Base-by-base conservation (phyloP, 2,329 filamentous ascomycete genomes). In the Penicillium sp. region DNA sequence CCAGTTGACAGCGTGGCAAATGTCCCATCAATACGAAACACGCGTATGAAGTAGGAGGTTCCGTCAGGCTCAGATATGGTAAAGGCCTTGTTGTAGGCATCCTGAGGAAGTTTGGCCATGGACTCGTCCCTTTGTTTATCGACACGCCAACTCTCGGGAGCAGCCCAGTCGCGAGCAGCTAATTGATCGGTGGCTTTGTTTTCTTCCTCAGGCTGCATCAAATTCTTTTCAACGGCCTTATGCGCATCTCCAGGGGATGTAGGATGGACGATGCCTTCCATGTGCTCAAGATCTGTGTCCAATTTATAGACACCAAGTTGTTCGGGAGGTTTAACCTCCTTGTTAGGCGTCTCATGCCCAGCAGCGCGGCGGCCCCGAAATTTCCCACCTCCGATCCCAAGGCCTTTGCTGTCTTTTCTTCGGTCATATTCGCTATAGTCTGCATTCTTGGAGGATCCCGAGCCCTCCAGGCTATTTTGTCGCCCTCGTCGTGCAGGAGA, bases 121-220 rank as follows among this genome's bases (percentile, higher is more conserved):
- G 73, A 62, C 47, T 79, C 77, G 26, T 81, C 78, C 45, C 71
- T 71, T 45, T 81, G 78, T 61, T 88, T 89, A 68, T 91, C 91
- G 29, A 98, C 94, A 55, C 91, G 93, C 95, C 95, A 99, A 75
- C 93, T 97, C 76, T 98, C 94, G 1, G 95, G 94, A 3, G 93
- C 93, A 75, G 96, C 91, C 94, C 94, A 99, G 3, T 87, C 87
- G 1, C 89, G 88, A 45, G 75, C 78, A 54, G 80, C 76, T 41
- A 70, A 63, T 23, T 76, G 44, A n/a, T 62, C 60, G 3, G 5
- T 19, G 7, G 30, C 8, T n/a, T 38, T 31, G 9, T n/a, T 54
- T 51, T 62, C 74, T 51, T 62, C 74, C 35, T 79, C 76, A 23
- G 70, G 66, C 29, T 76, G 73, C 17, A 63, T 62, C 47, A 68